A percentile compares a stretch with the other conserved stretches of the same genome.
Conservation (phyloP, 2,329 filamentous ascomycete genomes). For the Fusarium gaditjirri region DNA sequence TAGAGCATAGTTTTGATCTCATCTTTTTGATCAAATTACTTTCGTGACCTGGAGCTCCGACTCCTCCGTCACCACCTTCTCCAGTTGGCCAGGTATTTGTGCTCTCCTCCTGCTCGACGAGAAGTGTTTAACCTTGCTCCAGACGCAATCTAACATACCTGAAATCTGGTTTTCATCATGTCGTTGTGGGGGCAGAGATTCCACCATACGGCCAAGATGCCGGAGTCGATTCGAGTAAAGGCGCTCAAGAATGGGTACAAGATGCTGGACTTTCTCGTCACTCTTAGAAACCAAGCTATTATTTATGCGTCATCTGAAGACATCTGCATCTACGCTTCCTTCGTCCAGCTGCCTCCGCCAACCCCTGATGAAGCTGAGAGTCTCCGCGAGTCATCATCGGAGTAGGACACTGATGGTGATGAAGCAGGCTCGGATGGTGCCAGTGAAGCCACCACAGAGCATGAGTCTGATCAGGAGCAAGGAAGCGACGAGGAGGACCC, state of each 20-base stretch:
- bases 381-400: neutral
- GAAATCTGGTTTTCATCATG: neutral
- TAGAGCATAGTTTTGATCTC: conserved; percentile 5
- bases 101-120: neutral
- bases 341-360: neutral
- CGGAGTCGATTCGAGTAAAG: neutral
- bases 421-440: neutral
- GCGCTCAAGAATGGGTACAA: rapidly evolving
- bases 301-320: neutral
- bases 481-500: neutral
- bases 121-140: neutral
- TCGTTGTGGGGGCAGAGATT: neutral
- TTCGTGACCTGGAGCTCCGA: neutral
- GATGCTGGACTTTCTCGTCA: neutral
- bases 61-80: neutral
- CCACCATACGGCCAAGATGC: conserved; percentile 15
- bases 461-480: neutral
- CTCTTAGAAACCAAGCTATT: neutral
- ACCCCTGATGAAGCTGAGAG: neutral
- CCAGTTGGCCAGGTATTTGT: neutral
- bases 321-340: neutral
- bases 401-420: neutral
- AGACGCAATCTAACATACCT: neutral
- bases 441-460: neutral
- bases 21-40: conserved; percentile 8